phyloP scores from a whole-genome alignment of 495 filamentous ascomycete species.

The Aspergillus bertholletiae region DNA sequence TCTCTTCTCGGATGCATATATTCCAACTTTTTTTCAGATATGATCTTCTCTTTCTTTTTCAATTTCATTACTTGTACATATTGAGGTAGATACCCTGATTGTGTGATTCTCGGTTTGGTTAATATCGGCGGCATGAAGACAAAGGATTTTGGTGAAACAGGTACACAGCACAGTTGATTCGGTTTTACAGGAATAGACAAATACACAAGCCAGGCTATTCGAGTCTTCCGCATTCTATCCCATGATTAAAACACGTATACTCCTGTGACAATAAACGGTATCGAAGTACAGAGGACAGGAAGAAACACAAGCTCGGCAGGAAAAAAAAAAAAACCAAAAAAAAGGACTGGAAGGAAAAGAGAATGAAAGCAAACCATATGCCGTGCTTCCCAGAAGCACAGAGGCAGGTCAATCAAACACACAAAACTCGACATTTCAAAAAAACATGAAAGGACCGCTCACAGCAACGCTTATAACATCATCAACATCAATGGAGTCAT shows the following conservation, averaged over 20 bases:
- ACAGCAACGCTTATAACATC: neutral
- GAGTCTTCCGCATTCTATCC: neutral
- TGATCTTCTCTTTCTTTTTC: neutral
- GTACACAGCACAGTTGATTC: neutral
- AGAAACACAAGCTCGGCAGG: too few species aligned
- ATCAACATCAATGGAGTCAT: neutral
- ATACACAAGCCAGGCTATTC: neutral
- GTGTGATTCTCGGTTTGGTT: neutral
- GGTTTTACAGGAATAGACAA: neutral
- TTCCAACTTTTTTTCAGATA: neutral
- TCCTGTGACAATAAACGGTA: neutral
- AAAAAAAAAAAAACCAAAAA: slow-evolving; percentile 14
- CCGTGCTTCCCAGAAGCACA: neutral
- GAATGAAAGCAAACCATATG: too few species aligned
- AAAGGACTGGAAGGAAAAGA: slow-evolving; percentile 15
- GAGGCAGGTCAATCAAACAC: neutral
- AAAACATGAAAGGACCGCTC: neutral
- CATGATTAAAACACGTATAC: neutral
- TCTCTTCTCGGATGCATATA: neutral
- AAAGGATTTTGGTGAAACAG: neutral
- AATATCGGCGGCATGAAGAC: neutral
- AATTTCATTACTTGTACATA: neutral
- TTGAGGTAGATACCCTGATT: slow-evolving; percentile 13
- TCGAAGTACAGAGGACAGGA: slow-evolving; percentile 12
- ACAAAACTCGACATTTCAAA: neutral